These are phyloP conservation scores for Zygoascus ofunaensis DNA, from an alignment of 805 yeast species.

Conservation along the genomic window DNA sequence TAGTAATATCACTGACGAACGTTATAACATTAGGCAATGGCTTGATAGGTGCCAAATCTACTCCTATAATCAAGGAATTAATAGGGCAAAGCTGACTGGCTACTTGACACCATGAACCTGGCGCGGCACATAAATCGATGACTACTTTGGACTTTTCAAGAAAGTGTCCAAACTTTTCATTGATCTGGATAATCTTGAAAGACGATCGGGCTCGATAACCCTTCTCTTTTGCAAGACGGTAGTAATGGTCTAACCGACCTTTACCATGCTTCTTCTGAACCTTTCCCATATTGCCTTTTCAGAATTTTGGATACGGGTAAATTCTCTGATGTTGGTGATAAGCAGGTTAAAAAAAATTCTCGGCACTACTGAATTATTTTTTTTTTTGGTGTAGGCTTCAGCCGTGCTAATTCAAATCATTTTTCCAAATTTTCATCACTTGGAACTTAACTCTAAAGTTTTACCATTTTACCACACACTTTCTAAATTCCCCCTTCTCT, in stretches of 20 bases:
- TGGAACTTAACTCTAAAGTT: too few species aligned
- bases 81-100: constrained; percentile 90
- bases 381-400: not conserved
- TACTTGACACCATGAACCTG: constrained; percentile 99
- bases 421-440: too few species aligned
- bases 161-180: constrained; percentile 94
- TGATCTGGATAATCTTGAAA: constrained; percentile 87
- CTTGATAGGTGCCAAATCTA: constrained; percentile 96
- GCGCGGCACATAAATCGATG: constrained; percentile 97
- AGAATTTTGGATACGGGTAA: not conserved
- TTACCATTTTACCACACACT: too few species aligned
- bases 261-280: constrained; percentile 91
- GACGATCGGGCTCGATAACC: constrained; percentile 99
- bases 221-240: constrained; percentile 91
- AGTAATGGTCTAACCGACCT: constrained; percentile 98
- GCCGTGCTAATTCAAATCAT: too few species aligned
- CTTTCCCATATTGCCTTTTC: constrained; percentile 54
- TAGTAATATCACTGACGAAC: constrained; percentile 94
- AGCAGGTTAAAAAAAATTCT: constrained; percentile 4
- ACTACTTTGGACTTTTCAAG: constrained; percentile 91
- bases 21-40: constrained; percentile 92
- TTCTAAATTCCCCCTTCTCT: too few species aligned
- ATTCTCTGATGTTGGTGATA: not conserved
- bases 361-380: not conserved
- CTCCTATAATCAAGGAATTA: constrained; percentile 91